Percentiles rank a stretch among this genome's conserved stretches.
Evolutionary conservation across 352 stramenopile genomes (phyloP).

Genomic region (Halophytophthora batemanensis): DNA sequence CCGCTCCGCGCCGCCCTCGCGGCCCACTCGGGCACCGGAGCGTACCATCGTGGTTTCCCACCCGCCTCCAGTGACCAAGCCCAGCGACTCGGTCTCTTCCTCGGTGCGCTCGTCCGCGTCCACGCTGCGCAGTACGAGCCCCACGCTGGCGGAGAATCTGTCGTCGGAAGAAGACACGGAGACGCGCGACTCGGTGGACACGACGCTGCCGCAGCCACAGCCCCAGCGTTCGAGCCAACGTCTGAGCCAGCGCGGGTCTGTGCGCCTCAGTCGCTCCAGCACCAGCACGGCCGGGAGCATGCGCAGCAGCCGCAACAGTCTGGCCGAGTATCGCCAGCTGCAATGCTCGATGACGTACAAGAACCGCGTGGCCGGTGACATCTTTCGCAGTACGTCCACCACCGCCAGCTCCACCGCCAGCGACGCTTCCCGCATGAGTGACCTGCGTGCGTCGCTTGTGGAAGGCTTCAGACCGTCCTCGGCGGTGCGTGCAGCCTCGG

Average conservation of each 20-base stretch:
- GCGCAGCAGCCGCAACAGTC: constrained; percentile 37
- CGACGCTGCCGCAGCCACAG: constrained; percentile 6
- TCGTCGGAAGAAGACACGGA: constrained; percentile 34
- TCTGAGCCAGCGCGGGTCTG: constrained; percentile 9
- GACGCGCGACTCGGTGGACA: constrained; percentile 19
- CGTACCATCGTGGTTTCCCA: constrained; percentile 21
- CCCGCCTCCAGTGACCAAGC: constrained; percentile 16
- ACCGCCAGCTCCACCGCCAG: constrained; percentile 21
- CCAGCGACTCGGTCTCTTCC: constrained; percentile 41
- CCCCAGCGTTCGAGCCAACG: constrained; percentile 8
- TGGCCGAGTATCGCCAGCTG: constrained; percentile 75
- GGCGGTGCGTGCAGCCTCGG: constrained; percentile 19
- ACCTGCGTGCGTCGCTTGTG: constrained; percentile 25
- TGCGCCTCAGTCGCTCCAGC: constrained; percentile 5
- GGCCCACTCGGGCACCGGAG: constrained; percentile 14
- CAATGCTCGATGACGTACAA: constrained; percentile 87
- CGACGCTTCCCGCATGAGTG: constrained; percentile 29
- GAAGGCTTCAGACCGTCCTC: constrained; percentile 27
- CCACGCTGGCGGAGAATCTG: constrained; percentile 40
- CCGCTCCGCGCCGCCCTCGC: constrained; percentile 17
- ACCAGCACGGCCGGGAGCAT: constrained; percentile 16
- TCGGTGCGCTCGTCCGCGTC: constrained; percentile 54
- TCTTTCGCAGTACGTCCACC: constrained; percentile 20
- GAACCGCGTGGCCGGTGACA: constrained; percentile 52
- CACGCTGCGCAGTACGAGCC: constrained; percentile 33